Base-by-base conservation (phyloP, 2,329 filamentous ascomycete species). In the Colletotrichum gloeosporioides region DNA sequence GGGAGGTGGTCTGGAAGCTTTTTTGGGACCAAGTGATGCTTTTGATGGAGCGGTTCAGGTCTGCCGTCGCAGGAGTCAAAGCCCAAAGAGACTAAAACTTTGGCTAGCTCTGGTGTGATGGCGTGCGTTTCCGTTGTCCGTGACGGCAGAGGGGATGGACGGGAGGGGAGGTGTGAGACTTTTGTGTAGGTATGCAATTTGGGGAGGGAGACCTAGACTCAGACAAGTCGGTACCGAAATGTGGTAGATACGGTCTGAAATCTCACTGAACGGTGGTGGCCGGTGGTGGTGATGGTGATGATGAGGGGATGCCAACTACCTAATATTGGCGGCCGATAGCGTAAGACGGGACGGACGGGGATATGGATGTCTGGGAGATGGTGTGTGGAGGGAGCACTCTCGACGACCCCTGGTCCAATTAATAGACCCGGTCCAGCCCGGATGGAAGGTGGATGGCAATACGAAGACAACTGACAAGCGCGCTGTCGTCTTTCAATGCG, bases 341-440 rank as follows among this genome's bases (percentile, higher is more conserved):
- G 64, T 69, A 69, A 76, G 73, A 73, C 70, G 70, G 70, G 74
- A 76, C 55, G 59, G 74, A 76, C 70, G 70, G 74, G 74, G 57
- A 44, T 73, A 63, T 34, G 70, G 65, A 69, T 76, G 74, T 69
- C 44, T 73, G 74, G 71, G 70, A 76, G 73, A 73, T 69, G 59
- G 70, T 70, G 74, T 76, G 74, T 69, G 70, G 73, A 76, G 67
- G 73, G 73, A 64, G 25, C 16, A 34, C 64, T 73, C 63, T 73
- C 70, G 39, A 57, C 63, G 44, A 63, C 57, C 73, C 73, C 73
- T 69, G 70, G 70, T 27, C 65, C 70, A 65, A 76, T 69, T 61
- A 69, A 73, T 73, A 69, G 73, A 76, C 64, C 73, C 69, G 64
- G 73, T 69, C 73, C 59, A 76, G 73, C 39, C 73, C 73, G 44